phyloP scores from a whole-genome alignment of 1,284 basidiomycete species.

The Puccinia horiana region DNA sequence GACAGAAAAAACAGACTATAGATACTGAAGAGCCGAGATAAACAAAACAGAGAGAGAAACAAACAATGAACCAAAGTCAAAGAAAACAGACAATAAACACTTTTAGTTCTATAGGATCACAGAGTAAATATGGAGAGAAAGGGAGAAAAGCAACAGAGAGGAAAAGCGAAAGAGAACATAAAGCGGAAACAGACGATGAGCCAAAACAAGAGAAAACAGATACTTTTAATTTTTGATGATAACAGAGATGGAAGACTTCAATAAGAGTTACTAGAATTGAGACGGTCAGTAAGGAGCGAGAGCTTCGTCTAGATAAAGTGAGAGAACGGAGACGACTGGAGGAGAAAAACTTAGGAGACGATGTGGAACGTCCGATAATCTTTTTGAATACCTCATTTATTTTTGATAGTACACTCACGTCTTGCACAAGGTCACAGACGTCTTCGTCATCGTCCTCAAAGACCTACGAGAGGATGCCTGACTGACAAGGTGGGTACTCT shows the following conservation, averaged over 20 bases:
- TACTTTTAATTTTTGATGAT: no score
- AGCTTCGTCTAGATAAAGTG: not conserved
- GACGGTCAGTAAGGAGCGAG: not conserved
- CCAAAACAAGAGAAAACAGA: no score
- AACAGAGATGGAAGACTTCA: not conserved
- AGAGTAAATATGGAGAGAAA: no score
- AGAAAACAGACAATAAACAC: no score
- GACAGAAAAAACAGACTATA: no score
- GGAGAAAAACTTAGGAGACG: not conserved
- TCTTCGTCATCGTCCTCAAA: conserved; percentile 4
- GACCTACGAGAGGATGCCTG: not conserved
- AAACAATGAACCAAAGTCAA: no score
- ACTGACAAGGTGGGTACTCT: not conserved
- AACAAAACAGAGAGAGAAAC: no score
- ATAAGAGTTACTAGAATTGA: not conserved
- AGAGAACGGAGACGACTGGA: not conserved
- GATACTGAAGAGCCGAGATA: no score
- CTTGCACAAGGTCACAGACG: not conserved
- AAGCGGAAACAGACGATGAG: no score
- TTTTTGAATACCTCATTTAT: not conserved
- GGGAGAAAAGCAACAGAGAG: no score
- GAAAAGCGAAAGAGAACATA: no score
- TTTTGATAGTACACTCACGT: not conserved
- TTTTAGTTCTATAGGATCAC: no score
- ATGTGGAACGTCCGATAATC: not conserved